Evolutionary conservation across 2,329 filamentous ascomycete species (phyloP).

Genomic region (Torrubiella hemipterigena): DNA sequence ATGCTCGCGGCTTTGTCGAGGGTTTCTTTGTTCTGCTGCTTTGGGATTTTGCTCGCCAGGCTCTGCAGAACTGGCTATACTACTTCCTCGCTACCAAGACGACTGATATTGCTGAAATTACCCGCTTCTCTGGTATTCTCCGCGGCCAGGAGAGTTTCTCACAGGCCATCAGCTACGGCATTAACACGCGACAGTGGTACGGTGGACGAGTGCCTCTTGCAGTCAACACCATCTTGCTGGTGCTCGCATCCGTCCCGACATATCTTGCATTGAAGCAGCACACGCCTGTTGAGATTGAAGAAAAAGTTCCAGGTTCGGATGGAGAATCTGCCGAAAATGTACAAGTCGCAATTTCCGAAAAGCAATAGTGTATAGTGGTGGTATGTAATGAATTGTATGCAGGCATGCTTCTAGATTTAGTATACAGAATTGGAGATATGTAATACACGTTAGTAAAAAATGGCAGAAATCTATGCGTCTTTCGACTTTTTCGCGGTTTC

Average conservation of each 20-base stretch:
- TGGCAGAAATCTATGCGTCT: neutral
- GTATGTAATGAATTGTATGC: neutral
- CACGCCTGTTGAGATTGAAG: neutral
- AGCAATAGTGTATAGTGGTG: neutral
- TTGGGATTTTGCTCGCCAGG: constrained; percentile 38
- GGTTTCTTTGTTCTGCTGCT: constrained; percentile 35
- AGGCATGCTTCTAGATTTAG: too few relatives aligned
- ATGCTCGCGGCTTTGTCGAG: constrained; percentile 29
- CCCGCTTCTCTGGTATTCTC: constrained; percentile 25
- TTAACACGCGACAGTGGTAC: constrained; percentile 24
- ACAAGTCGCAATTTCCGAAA: neutral
- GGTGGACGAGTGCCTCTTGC: constrained; percentile 25
- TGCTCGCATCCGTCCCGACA: neutral
- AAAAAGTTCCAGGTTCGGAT: too few relatives aligned
- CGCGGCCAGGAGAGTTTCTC: constrained; percentile 28
- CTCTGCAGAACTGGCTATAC: constrained; percentile 44
- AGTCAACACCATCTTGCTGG: constrained; percentile 25
- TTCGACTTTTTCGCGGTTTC: constrained; percentile 20
- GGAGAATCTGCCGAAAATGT: neutral
- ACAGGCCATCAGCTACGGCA: constrained; percentile 24
- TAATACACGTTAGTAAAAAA: neutral
- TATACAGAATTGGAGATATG: constrained; percentile 1
- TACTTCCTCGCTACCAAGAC: constrained; percentile 42
- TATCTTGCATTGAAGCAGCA: neutral
- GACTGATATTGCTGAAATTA: constrained; percentile 41